Conservation (phyloP, 805 yeast species). For the Cyberlindnera misumaiensis region DNA sequence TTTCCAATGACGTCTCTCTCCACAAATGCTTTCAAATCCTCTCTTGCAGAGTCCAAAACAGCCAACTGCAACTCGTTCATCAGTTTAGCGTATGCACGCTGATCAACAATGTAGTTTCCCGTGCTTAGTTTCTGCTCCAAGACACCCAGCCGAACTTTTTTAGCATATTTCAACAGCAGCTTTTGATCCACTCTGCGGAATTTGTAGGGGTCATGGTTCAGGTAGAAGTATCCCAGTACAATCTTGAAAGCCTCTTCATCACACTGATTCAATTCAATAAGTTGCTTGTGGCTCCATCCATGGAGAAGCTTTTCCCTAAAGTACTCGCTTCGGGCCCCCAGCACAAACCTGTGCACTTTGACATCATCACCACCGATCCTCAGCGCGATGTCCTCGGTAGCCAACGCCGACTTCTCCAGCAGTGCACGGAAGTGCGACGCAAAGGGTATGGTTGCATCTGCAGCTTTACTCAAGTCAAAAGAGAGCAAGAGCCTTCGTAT, state of each 20-base stretch:
- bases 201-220: constrained; percentile 34
- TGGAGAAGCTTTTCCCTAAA: constrained; percentile 21
- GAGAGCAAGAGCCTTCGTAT: constrained; percentile 53
- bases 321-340: constrained; percentile 30
- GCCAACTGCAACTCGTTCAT: constrained; percentile 24
- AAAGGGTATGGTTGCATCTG: constrained; percentile 64
- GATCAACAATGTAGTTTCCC: constrained; percentile 21
- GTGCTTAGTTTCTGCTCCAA: constrained; percentile 30
- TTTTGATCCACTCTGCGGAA: constrained; percentile 25
- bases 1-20: constrained; percentile 12
- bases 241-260: constrained; percentile 16
- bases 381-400: constrained; percentile 20
- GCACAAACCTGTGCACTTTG: constrained; percentile 35
- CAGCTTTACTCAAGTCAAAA: constrained; percentile 61
- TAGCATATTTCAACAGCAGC: constrained; percentile 27
- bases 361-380: constrained; percentile 8
- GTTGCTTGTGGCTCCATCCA: constrained; percentile 20
- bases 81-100: constrained; percentile 27
- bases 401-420: constrained; percentile 10
- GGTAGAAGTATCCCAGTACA: constrained; percentile 28
- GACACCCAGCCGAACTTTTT: constrained; percentile 28
- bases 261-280: constrained; percentile 17
- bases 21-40: constrained; percentile 15
- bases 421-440: constrained; percentile 60
- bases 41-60: constrained; percentile 17